Base-by-base conservation (phyloP, 176 grass and related monocot species). In the Themeda triandra region DNA sequence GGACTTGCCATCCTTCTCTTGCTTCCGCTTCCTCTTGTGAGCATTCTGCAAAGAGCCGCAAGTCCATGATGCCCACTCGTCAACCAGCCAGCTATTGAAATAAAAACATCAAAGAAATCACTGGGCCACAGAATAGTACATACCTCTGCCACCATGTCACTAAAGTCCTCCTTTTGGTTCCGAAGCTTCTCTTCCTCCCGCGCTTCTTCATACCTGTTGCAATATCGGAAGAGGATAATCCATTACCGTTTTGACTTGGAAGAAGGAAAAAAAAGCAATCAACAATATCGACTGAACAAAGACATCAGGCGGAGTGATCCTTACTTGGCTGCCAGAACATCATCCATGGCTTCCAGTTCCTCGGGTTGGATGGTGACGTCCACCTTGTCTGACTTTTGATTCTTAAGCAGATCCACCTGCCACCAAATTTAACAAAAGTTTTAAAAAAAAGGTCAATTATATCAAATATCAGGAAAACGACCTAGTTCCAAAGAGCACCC, bases 241-340 rank as follows among this genome's bases (percentile, higher is more conserved):
- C 53, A 58, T n/a, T 58, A 58, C 9, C 9, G 10, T 24, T 60
- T 4, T 60, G 56, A 60, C 23, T 60, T 11, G 56, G 56, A 60
- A 59, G 54, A 24, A 25, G 3, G 12, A 24, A 24, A 11, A 59
- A 24, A 59, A 59, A 59, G 2, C 8, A n/a, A 58, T 1, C 21
- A 58, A 56, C 21, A 23, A 25, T 60, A 24, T 25, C 56, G n/a
- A 60, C 56, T 60, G 56, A 25, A 60, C 56, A 25, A n/a, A 59
- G 56, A 5, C 23, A 60, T 24, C 56, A 25, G 56, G 53, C 53
- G 21, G 0, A 1, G 21, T 58, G 53, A n/a, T 60, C 79, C 91
- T 89, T 95, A 98, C 96, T 99, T 99, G 86, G 96, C 91, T 45
- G 93, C 91, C 84, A 99, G 69, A 66, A 99, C 96, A 92, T 99